Percentiles rank a stretch among this genome's conserved stretches.
Evolutionary conservation across 1,284 basidiomycete genomes (phyloP).

Genomic region (Ustilago crameri): DNA sequence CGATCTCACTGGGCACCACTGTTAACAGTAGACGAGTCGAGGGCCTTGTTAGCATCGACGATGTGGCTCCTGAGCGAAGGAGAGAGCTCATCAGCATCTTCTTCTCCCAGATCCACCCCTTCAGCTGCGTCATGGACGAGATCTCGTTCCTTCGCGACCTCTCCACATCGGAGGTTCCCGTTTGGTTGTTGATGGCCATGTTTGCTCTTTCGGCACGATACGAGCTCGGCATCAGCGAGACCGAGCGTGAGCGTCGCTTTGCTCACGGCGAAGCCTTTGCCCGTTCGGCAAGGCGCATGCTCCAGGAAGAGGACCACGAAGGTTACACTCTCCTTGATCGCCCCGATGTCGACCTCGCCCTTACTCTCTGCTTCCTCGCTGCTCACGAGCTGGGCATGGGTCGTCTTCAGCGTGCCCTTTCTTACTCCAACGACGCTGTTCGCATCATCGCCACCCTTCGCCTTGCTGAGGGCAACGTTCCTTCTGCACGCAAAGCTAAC

Average conservation of each 20-base stretch:
- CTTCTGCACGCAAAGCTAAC: slow-evolving; percentile 24
- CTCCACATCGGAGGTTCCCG: slow-evolving; percentile 68
- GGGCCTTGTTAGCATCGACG: slow-evolving; percentile 32
- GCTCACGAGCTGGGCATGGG: slow-evolving; percentile 69
- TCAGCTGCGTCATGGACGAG: slow-evolving; percentile 69
- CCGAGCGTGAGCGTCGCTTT: slow-evolving; percentile 39
- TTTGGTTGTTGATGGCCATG: slow-evolving; percentile 70
- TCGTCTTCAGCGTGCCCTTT: slow-evolving; percentile 66
- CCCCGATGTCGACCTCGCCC: slow-evolving; percentile 68
- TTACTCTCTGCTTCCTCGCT: slow-evolving; percentile 68
- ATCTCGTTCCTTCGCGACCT: slow-evolving; percentile 70
- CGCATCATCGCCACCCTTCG: slow-evolving; percentile 35
- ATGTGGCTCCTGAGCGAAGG: slow-evolving; percentile 42
- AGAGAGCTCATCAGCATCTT: slow-evolving; percentile 64
- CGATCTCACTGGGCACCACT: slow-evolving; percentile 20
- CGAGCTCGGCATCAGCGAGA: slow-evolving; percentile 58
- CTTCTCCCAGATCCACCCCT: slow-evolving; percentile 69
- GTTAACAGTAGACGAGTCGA: slow-evolving; percentile 21
- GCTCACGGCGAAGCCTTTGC: slow-evolving; percentile 49
- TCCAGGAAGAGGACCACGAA: slow-evolving; percentile 52
- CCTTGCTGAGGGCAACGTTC: slow-evolving; percentile 40
- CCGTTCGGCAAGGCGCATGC: slow-evolving; percentile 49
- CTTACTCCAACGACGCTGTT: slow-evolving; percentile 64
- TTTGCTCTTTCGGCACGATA: slow-evolving; percentile 69
- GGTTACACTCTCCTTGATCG: slow-evolving; percentile 49